Conservation (phyloP, 768 basidiomycete genomes). For the Strobilomyces dryophilus region DNA sequence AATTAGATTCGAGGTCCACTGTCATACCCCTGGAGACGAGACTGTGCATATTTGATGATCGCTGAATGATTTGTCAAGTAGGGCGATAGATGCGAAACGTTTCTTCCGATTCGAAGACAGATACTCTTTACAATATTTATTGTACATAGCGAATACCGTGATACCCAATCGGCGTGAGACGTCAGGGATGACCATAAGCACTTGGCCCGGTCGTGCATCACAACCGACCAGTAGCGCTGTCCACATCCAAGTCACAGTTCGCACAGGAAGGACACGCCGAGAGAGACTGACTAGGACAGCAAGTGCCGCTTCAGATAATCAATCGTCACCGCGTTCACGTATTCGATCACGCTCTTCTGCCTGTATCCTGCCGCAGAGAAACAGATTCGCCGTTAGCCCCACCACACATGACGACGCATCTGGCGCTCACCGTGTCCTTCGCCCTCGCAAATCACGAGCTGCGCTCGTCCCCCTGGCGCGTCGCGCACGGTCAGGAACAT, state of each 20-base stretch:
- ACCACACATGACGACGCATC: neutral
- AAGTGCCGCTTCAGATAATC: slow-evolving; percentile 36
- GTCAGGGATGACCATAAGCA: too few relatives aligned
- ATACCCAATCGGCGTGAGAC: too few relatives aligned
- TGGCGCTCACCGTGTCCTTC: slow-evolving; percentile 39
- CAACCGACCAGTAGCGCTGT: neutral
- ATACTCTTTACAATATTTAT: too few relatives aligned
- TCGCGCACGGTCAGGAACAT: slow-evolving; percentile 34
- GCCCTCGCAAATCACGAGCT: slow-evolving; percentile 38
- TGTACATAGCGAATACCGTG: too few relatives aligned
- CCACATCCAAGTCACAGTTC: neutral
- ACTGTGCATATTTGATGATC: too few relatives aligned
- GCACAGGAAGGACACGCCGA: neutral
- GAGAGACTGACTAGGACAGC: slow-evolving; percentile 13
- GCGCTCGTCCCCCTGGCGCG: slow-evolving; percentile 24
- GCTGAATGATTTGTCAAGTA: neutral
- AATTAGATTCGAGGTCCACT: too few relatives aligned
- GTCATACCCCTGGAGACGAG: too few relatives aligned
- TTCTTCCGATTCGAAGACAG: neutral
- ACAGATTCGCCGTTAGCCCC: slow-evolving; percentile 2
- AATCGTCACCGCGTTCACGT: slow-evolving; percentile 36
- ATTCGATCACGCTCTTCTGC: slow-evolving; percentile 43
- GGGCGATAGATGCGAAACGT: neutral
- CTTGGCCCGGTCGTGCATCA: neutral
- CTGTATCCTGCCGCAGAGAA: slow-evolving; percentile 32